Evolutionary conservation across 2,329 filamentous ascomycete genomes (phyloP), one percentile per base, ranked within the genome.

Genomic region (Fusarium globosum): DNA sequence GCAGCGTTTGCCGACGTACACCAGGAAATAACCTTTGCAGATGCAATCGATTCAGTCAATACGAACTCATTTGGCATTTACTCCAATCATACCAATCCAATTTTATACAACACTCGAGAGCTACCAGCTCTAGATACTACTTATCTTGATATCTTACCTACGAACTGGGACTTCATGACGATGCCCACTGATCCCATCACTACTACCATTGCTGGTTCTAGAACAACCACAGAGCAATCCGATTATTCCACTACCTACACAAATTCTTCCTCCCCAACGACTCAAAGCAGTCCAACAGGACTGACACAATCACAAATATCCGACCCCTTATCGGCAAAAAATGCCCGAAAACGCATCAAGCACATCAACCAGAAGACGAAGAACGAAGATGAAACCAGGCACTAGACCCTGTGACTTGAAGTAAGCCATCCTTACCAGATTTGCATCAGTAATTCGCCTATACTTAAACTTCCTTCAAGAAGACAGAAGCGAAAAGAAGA

Each of bases 381-480:
- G 33, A 35, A 38, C 52, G 6, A 71, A 60, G 52, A 61, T 57
- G 48, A 41, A 55, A 16, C 38, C 20, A 1, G 69, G 69, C 9
- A 61, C 33, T 6, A 70, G 64, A 4, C 49, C 69, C 1, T 69
- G 69, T 49, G 69, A 72, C 68, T 20, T 65, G 20, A 72, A 49
- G 69, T 65, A 41, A 39, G 35, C 8, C 15, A 4, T n/a, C 35
- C 9, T n/a, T 10, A 6, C 18, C 13, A 21, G 4, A 5, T 26
- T 14, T 10, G 4, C 5, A 7, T 5, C 6, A 1, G 9, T 6
- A 14, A 18, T 6, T 10, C 0, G 8, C 7, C 1, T 23, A 3
- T 28, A 20, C 53, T 72, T 13, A 72, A 26, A 28, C 13, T 10
- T 6, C 11, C 7, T 13, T 11, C 20, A 10, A 72, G 69, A 55